Percentiles rank a stretch among this genome's conserved stretches.
Conservation (phyloP, 2,329 filamentous ascomycete genomes). For the Talaromyces albobiverticillius region DNA sequence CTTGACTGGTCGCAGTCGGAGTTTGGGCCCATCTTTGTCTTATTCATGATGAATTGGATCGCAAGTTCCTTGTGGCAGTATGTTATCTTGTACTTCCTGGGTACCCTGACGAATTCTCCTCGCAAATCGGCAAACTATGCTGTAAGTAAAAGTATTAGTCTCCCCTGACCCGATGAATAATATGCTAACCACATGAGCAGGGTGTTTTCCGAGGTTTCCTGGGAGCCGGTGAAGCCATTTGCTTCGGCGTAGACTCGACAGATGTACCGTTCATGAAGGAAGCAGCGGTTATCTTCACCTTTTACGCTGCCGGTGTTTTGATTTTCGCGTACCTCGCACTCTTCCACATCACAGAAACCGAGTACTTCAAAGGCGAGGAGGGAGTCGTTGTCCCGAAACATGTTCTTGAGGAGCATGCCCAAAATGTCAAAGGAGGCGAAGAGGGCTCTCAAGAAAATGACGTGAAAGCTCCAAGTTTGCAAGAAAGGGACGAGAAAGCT, state of each 20-base stretch:
- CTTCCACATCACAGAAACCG: not conserved
- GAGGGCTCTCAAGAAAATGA: no score
- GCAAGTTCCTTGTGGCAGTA: not conserved
- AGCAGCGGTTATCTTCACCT: not conserved
- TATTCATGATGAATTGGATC: not conserved
- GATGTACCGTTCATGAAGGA: not conserved
- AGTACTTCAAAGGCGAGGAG: constrained; percentile 1
- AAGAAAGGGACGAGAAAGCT: no score
- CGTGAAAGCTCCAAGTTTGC: no score
- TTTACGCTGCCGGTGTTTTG: not conserved
- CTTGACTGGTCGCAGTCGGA: not conserved
- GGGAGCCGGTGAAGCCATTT: not conserved
- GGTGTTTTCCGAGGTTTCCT: not conserved
- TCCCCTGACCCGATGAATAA: not conserved
- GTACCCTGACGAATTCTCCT: not conserved
- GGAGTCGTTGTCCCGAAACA: not conserved
- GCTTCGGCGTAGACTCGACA: constrained; percentile 1
- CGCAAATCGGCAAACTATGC: constrained; percentile 2
- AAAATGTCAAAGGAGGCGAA: not conserved
- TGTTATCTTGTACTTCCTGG: constrained; percentile 1
- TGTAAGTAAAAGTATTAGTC: not conserved
- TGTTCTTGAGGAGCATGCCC: not conserved
- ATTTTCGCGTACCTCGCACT: not conserved
- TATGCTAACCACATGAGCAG: no score
- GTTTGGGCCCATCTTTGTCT: not conserved